Evolutionary conservation across 371 early-diverging fungal species (phyloP).

Genomic region (Umbelopsis sp.): DNA sequence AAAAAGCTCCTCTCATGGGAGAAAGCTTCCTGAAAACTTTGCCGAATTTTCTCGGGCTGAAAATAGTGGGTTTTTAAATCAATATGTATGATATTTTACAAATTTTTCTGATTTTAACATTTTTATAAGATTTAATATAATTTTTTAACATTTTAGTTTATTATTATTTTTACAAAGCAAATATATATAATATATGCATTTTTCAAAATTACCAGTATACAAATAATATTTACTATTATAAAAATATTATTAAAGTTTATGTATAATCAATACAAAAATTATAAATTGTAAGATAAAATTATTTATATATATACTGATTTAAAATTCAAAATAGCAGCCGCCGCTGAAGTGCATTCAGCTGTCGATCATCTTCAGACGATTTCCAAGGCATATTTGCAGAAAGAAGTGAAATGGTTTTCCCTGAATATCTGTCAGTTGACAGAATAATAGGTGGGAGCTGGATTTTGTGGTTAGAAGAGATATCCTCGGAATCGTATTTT

Average conservation of each 20-base stretch:
- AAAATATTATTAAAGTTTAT: background rate
- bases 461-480: conserved; percentile 34
- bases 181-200: too few relatives aligned
- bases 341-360: conserved; percentile 43
- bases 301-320: conserved; percentile 10
- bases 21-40: too few relatives aligned
- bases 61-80: too few relatives aligned
- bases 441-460: conserved; percentile 20
- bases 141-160: too few relatives aligned
- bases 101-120: too few relatives aligned
- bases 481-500: conserved; percentile 24
- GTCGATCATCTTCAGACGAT: conserved; percentile 50
- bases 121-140: too few relatives aligned
- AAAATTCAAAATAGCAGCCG: conserved; percentile 37
- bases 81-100: too few relatives aligned
- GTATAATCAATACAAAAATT: background rate
- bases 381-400: conserved; percentile 43
- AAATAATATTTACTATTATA: background rate
- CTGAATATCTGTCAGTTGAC: conserved; percentile 17
- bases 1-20: too few relatives aligned
- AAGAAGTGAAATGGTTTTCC: conserved; percentile 21
- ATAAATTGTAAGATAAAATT: background rate
- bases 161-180: too few relatives aligned
- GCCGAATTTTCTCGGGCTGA: too few relatives aligned
- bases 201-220: background rate